Evolutionary conservation across 2,329 filamentous ascomycete species (phyloP).

Genomic region (Penicillium expansum): DNA sequence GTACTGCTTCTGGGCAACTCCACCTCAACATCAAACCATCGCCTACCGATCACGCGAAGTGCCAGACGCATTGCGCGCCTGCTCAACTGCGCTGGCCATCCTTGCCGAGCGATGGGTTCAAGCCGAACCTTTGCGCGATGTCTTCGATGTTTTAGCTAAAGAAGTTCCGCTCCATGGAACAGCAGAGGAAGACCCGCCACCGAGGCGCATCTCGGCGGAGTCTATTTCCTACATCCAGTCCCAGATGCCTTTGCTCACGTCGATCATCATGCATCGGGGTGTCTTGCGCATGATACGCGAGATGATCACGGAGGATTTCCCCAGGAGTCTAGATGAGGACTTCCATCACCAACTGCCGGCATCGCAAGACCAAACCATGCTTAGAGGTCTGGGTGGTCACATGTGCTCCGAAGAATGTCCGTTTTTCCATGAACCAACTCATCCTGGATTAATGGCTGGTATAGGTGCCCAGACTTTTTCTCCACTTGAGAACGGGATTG

Average conservation of each 20-base stretch:
- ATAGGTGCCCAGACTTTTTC: background rate
- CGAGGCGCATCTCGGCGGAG: slow-evolving; percentile 1
- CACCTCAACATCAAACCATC: background rate
- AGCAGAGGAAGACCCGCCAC: background rate
- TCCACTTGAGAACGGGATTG: background rate
- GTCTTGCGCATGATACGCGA: slow-evolving; percentile 16
- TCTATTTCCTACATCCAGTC: slow-evolving; percentile 5
- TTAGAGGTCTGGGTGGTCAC: background rate
- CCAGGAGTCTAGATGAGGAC: background rate
- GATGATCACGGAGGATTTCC: slow-evolving; percentile 13
- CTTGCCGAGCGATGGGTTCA: slow-evolving; percentile 17
- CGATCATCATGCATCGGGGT: slow-evolving; percentile 12
- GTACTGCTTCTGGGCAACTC: slow-evolving; percentile 20
- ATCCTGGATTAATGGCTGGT: background rate
- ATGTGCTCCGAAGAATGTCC: slow-evolving; percentile 10
- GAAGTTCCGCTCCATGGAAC: slow-evolving; percentile 3
- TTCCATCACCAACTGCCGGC: background rate
- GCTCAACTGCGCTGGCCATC: slow-evolving; percentile 15
- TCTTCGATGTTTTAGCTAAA: slow-evolving; percentile 14
- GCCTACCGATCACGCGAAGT: slow-evolving; percentile 6
- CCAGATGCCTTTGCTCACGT: slow-evolving; percentile 1
- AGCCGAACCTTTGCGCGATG: slow-evolving; percentile 16
- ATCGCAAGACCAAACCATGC: background rate
- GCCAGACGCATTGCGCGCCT: slow-evolving; percentile 14
- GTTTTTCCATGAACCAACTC: slow-evolving; percentile 7